Conservation (phyloP, 805 yeast species). For the Jamesozyma piceae region DNA sequence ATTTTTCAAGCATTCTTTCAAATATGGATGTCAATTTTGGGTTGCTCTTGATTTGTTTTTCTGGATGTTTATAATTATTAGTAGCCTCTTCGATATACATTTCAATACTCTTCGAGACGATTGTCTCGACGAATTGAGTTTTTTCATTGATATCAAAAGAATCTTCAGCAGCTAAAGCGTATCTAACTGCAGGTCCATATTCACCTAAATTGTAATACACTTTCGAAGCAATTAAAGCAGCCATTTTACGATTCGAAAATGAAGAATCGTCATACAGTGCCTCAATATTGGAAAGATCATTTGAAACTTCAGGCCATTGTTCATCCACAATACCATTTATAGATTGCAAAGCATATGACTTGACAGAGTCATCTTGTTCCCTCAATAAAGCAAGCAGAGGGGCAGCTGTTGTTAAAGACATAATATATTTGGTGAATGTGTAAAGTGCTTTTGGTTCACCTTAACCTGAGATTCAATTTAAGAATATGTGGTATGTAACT, state of each 20-base stretch:
- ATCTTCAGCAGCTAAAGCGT: conserved; percentile 75
- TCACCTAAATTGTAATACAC: conserved; percentile 89
- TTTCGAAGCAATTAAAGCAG: conserved; percentile 88
- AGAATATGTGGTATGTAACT: neutral
- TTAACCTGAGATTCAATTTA: neutral
- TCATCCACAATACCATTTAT: conserved; percentile 78
- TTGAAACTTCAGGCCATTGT: conserved; percentile 96
- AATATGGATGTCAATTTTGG: conserved; percentile 58
- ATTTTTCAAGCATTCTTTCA: conserved; percentile 78
- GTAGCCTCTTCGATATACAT: conserved; percentile 64
- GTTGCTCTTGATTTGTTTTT: conserved; percentile 37
- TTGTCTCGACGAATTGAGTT: conserved; percentile 86
- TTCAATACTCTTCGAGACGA: conserved; percentile 86
- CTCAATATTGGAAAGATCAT: conserved; percentile 78
- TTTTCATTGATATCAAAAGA: conserved; percentile 62
- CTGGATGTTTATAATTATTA: conserved; percentile 26
- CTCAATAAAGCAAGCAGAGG: conserved; percentile 82
- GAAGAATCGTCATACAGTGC: conserved; percentile 78
- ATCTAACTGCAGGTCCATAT: conserved; percentile 80
- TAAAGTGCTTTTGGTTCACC: neutral
- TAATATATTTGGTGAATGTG: conserved; percentile 3
- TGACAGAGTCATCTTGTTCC: conserved; percentile 70
- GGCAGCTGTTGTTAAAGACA: conserved; percentile 71
- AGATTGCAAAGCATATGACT: conserved; percentile 75
- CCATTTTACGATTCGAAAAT: conserved; percentile 69